Base-by-base conservation (phyloP, 495 filamentous ascomycete genomes). In the Aspergillus sclerotioniger region DNA sequence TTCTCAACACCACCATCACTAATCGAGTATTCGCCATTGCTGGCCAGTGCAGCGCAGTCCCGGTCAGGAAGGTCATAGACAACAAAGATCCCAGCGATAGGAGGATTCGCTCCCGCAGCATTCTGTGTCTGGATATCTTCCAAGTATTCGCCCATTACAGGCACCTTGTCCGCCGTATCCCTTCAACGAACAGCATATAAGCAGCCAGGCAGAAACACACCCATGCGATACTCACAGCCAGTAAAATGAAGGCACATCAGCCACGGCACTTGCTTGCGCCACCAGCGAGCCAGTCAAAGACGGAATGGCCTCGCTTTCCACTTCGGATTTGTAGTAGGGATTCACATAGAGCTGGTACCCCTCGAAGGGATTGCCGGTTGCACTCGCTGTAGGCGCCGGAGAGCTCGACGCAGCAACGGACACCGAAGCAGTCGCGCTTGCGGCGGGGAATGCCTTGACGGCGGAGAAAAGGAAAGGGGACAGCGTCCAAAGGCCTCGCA, bases 21-120 rank as follows among this genome's bases (percentile, higher is more conserved):
- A 70, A 87, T 81, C 17, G 80, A 76, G 48, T 86, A 84, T 72
- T 91, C 88, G 66, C 88, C 88, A 71, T 90, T 90, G 61, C 87
- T 90, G 29, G 87, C 87, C 70, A 84, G 78, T 54, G 88, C 88
- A 32, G 88, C 85, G 69, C 88, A 91, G 67, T 91, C 88, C 73
- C 88, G 86, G 59, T 87, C 87, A 41, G 87, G 88, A 39, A 91
- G 72, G 71, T 91, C 86, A 71, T 91, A 91, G 63, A 90, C 82
- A 65, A 91, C 88, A 57, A 87, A 80, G 63, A 82, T 82, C 21
- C 73, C 72, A 39, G 78, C 71, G 61, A 80, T 74, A 47, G 68
- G 67, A 20, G 76, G 79, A 25, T 49, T 70, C 8, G 72, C 71
- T 32, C 85, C 84, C 29, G 81, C 78, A 53, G 77, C 80, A 63